Evolutionary conservation across 163 green algal genomes (phyloP), one percentile per base, ranked within the genome.

Genomic region (Prototheca stagnorum): DNA sequence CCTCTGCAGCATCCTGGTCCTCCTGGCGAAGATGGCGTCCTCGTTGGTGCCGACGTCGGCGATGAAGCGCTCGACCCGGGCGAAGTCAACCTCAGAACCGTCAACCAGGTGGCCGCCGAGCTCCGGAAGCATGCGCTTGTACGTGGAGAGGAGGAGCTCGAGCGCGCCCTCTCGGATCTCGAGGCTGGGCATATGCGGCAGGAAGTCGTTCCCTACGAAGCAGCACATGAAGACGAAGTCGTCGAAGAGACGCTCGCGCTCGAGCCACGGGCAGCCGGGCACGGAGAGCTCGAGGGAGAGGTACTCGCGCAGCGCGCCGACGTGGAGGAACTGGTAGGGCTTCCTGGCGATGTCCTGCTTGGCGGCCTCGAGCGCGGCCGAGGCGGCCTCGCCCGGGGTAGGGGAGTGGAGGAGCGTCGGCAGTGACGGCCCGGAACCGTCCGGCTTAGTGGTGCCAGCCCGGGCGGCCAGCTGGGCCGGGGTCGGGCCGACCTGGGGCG

Each of bases 101-200:
- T 84, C 47, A 20, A 75, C 81, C 19, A 95, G 58, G 60, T 87
- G 87, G 14, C 83, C n/a, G n/a, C n/a, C 83, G 54, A 88, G 56
- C 25, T 44, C 31, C 11, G 80, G 77, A 54, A 93, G 67, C 60
- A 88, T 44, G 51, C 72, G 59, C 64, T 87, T 88, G 77, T 94
- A 96, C n/a, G 77, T 74, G 3, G 47, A 34, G 72, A 91, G 84
- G 53, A 92, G 71, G 46, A 89, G 64, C 61, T 90, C 82, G 44
- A 97, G 94, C 35, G 86, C 88, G 26, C 81, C 83, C 74, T 91
- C 85, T 16, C 84, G 70, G 50, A 99, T 99, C 64, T 99, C 89
- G 48, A 99, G 75, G 8, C 87, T 96, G 15, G 89, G 90, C 80
- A 94, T 94, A 70, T 97, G 90, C 19, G 83, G 87, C 64, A 96